Evolutionary conservation across 805 yeast genomes (phyloP).

Genomic region (Candida methanosorbosa): DNA sequence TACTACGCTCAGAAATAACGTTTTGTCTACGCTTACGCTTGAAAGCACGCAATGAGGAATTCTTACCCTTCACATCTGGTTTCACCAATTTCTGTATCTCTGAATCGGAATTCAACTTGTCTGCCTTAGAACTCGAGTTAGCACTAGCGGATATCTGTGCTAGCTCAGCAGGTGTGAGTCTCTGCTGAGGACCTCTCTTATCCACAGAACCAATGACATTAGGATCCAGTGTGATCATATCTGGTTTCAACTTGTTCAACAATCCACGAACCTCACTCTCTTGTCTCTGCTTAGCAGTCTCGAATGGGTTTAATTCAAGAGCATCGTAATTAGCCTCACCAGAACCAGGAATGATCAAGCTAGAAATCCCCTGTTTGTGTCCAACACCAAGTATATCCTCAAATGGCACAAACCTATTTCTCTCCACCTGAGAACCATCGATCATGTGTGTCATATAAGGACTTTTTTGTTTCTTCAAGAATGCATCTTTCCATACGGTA

Average conservation of each 20-base stretch:
- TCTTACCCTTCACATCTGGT: conserved; percentile 69
- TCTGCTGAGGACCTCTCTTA: conserved; percentile 49
- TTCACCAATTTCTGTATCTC: conserved; percentile 42
- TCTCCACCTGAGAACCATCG: conserved; percentile 67
- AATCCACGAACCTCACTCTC: conserved; percentile 82
- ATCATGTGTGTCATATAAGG: conserved; percentile 91
- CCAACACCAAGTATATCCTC: conserved; percentile 96
- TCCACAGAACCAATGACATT: conserved; percentile 78
- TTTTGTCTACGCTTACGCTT: conserved; percentile 78
- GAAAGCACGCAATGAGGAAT: conserved; percentile 74
- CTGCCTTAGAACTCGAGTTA: conserved; percentile 3
- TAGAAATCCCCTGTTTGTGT: conserved; percentile 66
- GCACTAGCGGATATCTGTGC: conserved; percentile 30
- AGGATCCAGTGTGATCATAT: conserved; percentile 89
- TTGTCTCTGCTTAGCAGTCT: conserved; percentile 86
- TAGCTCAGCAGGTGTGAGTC: conserved; percentile 56
- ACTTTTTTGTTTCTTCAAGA: conserved; percentile 57
- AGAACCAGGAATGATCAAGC: conserved; percentile 89
- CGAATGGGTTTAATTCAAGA: conserved; percentile 86
- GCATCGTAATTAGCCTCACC: conserved; percentile 99
- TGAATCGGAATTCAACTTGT: conserved; percentile 22
- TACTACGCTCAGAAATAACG: conserved; percentile 77
- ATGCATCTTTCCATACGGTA: conserved; percentile 85
- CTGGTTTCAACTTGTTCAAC: conserved; percentile 84
- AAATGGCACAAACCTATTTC: conserved; percentile 75